These are phyloP conservation scores for Aspergillus diversus DNA, from an alignment of 495 filamentous ascomycete species.

Conservation along the genomic window DNA sequence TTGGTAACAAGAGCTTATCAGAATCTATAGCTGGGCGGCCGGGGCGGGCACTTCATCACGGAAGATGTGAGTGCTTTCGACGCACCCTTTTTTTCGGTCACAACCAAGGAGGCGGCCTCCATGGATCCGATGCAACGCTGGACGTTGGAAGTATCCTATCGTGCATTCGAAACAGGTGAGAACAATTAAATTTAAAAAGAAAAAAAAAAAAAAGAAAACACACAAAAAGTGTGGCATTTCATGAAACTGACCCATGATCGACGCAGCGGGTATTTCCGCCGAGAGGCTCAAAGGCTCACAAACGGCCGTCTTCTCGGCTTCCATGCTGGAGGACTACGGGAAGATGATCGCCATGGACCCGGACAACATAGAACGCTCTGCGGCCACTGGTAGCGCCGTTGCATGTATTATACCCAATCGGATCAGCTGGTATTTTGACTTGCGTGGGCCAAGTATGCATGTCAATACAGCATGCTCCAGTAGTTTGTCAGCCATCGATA, in stretches of 20 bases:
- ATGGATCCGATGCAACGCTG: slow-evolving; percentile 63
- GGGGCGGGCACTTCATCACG: slow-evolving; percentile 39
- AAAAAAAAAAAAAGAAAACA: neutral
- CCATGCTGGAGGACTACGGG: slow-evolving; percentile 15
- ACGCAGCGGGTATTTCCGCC: slow-evolving; percentile 21
- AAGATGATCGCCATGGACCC: slow-evolving; percentile 17
- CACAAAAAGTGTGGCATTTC: neutral
- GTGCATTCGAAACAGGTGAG: slow-evolving; percentile 54
- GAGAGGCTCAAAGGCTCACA: slow-evolving; percentile 21
- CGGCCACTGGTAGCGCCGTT: slow-evolving; percentile 15
- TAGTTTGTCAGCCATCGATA: slow-evolving; percentile 46
- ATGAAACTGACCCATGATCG: neutral
- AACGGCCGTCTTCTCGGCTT: slow-evolving; percentile 25
- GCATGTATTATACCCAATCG: slow-evolving; percentile 38
- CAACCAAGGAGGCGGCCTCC: slow-evolving; percentile 53
- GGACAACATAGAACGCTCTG: slow-evolving; percentile 7
- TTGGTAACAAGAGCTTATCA: neutral
- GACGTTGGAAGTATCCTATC: slow-evolving; percentile 58
- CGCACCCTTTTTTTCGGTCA: slow-evolving; percentile 53
- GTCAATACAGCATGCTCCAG: slow-evolving; percentile 56
- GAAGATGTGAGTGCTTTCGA: slow-evolving; percentile 43
- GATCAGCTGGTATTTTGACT: slow-evolving; percentile 51
- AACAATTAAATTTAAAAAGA: neutral
- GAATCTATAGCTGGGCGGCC: neutral
- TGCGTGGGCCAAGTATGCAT: slow-evolving; percentile 45